These are phyloP conservation scores for Trypanosomatidae sp. DNA, from an alignment of 208 protist genomes.

Conservation along the genomic window DNA sequence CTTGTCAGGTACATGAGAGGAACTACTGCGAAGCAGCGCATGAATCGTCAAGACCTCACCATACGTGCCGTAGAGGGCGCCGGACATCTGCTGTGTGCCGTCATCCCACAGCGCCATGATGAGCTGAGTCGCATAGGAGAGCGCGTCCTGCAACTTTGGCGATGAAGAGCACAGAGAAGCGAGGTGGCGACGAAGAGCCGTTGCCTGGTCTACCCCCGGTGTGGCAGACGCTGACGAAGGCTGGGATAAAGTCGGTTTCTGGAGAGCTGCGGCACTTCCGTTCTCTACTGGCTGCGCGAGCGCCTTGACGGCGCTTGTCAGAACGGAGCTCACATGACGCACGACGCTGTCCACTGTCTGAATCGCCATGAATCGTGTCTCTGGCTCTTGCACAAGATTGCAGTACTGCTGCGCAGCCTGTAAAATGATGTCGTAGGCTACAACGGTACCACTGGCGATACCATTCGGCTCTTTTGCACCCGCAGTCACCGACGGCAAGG, in stretches of 20 bases:
- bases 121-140: conserved; percentile 64
- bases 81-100: conserved; percentile 81
- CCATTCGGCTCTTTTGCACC: neutral
- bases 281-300: neutral
- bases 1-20: neutral
- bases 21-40: conserved; percentile 7
- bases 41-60: conserved; percentile 38
- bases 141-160: conserved; percentile 31
- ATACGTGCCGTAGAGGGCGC: conserved; percentile 84
- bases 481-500: neutral
- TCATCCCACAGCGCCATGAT: conserved; percentile 91
- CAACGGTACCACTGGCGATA: neutral
- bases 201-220: neutral
- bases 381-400: conserved; percentile 60
- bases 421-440: conserved; percentile 68
- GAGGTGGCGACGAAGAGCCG: conserved; percentile 8
- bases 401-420: conserved; percentile 53
- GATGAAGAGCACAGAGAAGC: conserved; percentile 38
- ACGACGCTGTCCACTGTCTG: conserved; percentile 87
- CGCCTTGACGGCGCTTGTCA: conserved; percentile 24
- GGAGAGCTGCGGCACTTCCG: conserved; percentile 6
- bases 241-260: conserved; percentile 3
- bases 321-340: conserved; percentile 61
- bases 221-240: neutral
- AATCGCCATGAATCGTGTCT: conserved; percentile 91